A percentile compares a stretch with the other conserved stretches of the same genome.
These are phyloP conservation scores for Thermothelomyces thermophilus DNA, from an alignment of 2,329 filamentous ascomycete genomes.

Conservation along the genomic window DNA sequence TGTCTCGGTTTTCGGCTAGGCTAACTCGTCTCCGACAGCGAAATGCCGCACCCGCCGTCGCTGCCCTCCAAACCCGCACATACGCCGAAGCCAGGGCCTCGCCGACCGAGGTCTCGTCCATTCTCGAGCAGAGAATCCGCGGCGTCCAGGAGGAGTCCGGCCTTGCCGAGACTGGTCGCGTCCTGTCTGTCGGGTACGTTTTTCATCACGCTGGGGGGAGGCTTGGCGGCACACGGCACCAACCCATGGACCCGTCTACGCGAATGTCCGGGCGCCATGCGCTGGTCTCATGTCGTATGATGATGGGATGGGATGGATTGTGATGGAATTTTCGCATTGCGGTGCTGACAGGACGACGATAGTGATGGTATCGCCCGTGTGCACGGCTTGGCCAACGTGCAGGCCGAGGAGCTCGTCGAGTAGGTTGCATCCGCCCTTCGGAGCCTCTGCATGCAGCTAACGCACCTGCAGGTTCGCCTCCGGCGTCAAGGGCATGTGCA, in stretches of 20 bases:
- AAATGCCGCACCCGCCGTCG: slow-evolving; percentile 72
- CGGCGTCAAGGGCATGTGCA: slow-evolving; percentile 99
- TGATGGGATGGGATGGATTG: not conserved
- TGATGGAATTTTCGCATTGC: slow-evolving; percentile 26
- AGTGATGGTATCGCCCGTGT: slow-evolving; percentile 99
- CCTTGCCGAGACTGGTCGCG: slow-evolving; percentile 97
- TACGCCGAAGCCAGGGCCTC: slow-evolving; percentile 94
- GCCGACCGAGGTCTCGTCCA: slow-evolving; percentile 97
- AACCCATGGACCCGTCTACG: slow-evolving; percentile 1
- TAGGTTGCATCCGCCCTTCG: slow-evolving; percentile 47
- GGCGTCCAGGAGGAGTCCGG: slow-evolving; percentile 95
- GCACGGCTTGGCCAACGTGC: slow-evolving; percentile 99
- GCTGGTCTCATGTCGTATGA: not conserved
- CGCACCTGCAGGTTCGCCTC: slow-evolving; percentile 77
- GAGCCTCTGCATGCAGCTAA: slow-evolving; percentile 18
- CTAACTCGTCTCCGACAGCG: slow-evolving; percentile 57
- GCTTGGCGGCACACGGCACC: slow-evolving; percentile 17
- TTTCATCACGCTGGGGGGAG: slow-evolving; percentile 13
- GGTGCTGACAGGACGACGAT: slow-evolving; percentile 26
- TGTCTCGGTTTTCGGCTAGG: slow-evolving; percentile 25
- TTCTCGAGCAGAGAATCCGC: slow-evolving; percentile 98
- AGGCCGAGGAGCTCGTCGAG: slow-evolving; percentile 99
- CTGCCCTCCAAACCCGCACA: slow-evolving; percentile 67
- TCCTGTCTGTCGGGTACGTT: slow-evolving; percentile 96
- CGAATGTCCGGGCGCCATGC: not conserved